Conservation (phyloP, 1,139 yeast species). For the Candida dubliniensis region DNA sequence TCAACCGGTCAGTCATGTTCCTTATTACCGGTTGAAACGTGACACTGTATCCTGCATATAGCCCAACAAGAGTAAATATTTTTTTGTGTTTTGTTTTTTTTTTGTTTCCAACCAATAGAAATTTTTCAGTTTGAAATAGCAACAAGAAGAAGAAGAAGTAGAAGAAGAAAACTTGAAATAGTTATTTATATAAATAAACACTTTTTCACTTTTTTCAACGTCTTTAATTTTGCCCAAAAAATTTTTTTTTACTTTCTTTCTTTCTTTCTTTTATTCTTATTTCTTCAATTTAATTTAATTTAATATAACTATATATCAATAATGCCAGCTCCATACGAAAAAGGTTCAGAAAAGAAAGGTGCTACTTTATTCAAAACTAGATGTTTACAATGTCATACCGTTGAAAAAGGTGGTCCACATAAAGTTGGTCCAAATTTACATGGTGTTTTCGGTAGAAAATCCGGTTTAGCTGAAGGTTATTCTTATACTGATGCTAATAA, state of each 20-base stretch:
- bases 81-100: too few relatives aligned
- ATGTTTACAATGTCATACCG: slow-evolving; percentile 99
- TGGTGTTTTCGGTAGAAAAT: slow-evolving; percentile 88
- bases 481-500: slow-evolving; percentile 98
- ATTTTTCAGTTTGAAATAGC: background rate
- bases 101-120: slow-evolving; percentile 1
- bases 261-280: background rate
- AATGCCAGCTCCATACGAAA: slow-evolving; percentile 67
- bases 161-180: too few relatives aligned
- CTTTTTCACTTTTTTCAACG: background rate
- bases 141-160: too few relatives aligned
- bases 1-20: too few relatives aligned
- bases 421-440: slow-evolving; percentile 99
- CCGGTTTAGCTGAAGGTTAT: slow-evolving; percentile 92
- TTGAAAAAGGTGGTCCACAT: slow-evolving; percentile 94
- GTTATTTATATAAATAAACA: background rate
- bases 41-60: too few relatives aligned
- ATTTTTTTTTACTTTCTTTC: background rate
- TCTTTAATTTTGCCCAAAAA: too few relatives aligned
- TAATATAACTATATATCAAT: slow-evolving; percentile 5
- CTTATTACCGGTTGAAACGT: too few relatives aligned
- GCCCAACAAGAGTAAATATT: too few relatives aligned
- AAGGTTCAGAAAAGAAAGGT: slow-evolving; percentile 94
- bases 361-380: slow-evolving; percentile 98
- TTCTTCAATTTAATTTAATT: background rate